Conservation (phyloP, 768 basidiomycete genomes). For the Amanita brunnescens region DNA sequence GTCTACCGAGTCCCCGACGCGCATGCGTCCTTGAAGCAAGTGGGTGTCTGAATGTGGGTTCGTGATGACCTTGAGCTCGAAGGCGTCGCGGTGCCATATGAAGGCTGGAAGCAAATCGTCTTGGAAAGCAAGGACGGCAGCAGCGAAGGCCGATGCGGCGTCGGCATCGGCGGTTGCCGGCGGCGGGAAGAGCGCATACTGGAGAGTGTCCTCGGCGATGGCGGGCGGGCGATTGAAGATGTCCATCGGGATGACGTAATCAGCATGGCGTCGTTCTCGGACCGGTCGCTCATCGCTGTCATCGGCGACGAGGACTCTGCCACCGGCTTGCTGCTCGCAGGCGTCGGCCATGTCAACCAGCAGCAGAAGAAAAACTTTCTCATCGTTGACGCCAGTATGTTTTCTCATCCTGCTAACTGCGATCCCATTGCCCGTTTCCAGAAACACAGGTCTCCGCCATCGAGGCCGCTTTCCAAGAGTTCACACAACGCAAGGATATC, state of each 20-base stretch:
- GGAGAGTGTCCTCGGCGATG: slow-evolving; percentile 80
- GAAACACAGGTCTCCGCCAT: slow-evolving; percentile 89
- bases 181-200: slow-evolving; percentile 65
- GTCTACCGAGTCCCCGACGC: slow-evolving; percentile 94
- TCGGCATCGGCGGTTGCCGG: slow-evolving; percentile 43
- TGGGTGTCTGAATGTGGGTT: slow-evolving; percentile 38
- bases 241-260: slow-evolving; percentile 41
- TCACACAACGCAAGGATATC: slow-evolving; percentile 89
- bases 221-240: slow-evolving; percentile 69
- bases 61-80: slow-evolving; percentile 61
- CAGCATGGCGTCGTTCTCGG: slow-evolving; percentile 51
- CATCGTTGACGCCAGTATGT: slow-evolving; percentile 81
- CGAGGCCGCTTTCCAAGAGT: slow-evolving; percentile 89
- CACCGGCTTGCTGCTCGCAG: slow-evolving; percentile 91
- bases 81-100: slow-evolving; percentile 80
- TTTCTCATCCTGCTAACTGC: background rate
- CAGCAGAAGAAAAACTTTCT: slow-evolving; percentile 97
- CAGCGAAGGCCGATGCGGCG: slow-evolving; percentile 55
- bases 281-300: slow-evolving; percentile 85
- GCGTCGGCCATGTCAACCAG: slow-evolving; percentile 85
- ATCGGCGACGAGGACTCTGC: slow-evolving; percentile 99
- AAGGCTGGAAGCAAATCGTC: slow-evolving; percentile 48
- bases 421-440: slow-evolving; percentile 20
- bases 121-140: slow-evolving; percentile 53
- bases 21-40: slow-evolving; percentile 73